Conservation (phyloP, 2,329 filamentous ascomycete species). For the Microdochium bolleyi region DNA sequence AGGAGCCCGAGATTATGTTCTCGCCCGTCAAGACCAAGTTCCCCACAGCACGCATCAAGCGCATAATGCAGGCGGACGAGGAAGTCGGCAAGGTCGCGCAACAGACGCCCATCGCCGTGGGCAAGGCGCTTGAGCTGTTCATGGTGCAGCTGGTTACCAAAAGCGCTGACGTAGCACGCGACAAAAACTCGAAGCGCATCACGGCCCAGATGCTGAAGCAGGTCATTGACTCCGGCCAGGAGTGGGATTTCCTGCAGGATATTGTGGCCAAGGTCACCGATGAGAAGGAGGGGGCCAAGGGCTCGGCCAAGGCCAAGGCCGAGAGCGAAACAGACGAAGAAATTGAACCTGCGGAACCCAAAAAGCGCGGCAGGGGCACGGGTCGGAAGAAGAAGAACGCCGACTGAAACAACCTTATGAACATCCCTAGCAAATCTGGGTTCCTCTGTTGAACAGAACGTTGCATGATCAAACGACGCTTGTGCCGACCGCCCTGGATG, state of each 20-base stretch:
- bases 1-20: slow-evolving; percentile 39
- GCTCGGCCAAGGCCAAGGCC: slow-evolving; percentile 26
- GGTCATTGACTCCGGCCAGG: slow-evolving; percentile 78
- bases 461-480: neutral
- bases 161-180: slow-evolving; percentile 74
- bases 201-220: slow-evolving; percentile 87
- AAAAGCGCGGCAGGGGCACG: slow-evolving; percentile 33
- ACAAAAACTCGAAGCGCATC: slow-evolving; percentile 81
- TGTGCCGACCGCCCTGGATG: no score
- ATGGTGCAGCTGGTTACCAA: slow-evolving; percentile 93
- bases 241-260: slow-evolving; percentile 89
- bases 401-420: slow-evolving; percentile 16
- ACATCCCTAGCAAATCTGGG: neutral
- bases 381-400: slow-evolving; percentile 42
- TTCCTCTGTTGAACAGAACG: neutral
- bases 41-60: slow-evolving; percentile 93
- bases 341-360: slow-evolving; percentile 32
- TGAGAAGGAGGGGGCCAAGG: slow-evolving; percentile 39
- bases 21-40: slow-evolving; percentile 90
- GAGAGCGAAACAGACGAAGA: slow-evolving; percentile 49
- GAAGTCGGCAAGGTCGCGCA: slow-evolving; percentile 98
- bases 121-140: slow-evolving; percentile 92
- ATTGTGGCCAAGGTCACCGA: slow-evolving; percentile 73
- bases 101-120: slow-evolving; percentile 91
- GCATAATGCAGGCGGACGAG: slow-evolving; percentile 98